phyloP scores from a whole-genome alignment of 192 early-diverging fungal genomes.

The Backusella luteola region DNA sequence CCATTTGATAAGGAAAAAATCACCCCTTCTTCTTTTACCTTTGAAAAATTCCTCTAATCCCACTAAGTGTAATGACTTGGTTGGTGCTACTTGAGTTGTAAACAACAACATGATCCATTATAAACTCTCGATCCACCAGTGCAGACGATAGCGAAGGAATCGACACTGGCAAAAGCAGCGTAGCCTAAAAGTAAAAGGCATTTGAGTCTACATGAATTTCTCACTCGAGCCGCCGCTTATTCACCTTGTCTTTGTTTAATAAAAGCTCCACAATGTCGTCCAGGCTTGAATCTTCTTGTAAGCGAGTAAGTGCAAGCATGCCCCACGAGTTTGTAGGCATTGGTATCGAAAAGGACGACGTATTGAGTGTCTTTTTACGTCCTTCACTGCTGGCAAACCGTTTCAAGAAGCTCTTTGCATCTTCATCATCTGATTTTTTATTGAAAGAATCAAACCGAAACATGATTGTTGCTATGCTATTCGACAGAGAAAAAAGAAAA shows the following conservation, averaged over 20 bases:
- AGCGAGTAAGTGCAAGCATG: constrained; percentile 27
- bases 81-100: constrained; percentile 11
- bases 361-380: background rate
- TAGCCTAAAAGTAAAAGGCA: constrained; percentile 10
- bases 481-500: background rate
- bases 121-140: constrained; percentile 38
- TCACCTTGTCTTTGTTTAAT: constrained; percentile 14
- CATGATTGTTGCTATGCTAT: background rate
- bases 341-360: constrained; percentile 30
- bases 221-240: too few relatives aligned
- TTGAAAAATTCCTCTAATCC: constrained; percentile 35
- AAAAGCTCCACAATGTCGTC: constrained; percentile 29
- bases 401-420: constrained; percentile 11
- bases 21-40: constrained; percentile 15
- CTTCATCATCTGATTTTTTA: background rate
- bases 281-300: constrained; percentile 23
- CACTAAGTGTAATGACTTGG: constrained; percentile 28
- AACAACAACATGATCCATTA: constrained; percentile 32
- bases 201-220: too few relatives aligned
- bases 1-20: background rate
- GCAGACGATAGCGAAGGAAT: constrained; percentile 27
- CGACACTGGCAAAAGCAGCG: constrained; percentile 28
- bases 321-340: constrained; percentile 37
- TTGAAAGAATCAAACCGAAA: constrained; percentile 14
- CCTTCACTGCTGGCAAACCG: background rate